A percentile compares a stretch with the other conserved stretches of the same genome.
Evolutionary conservation across 805 yeast species (phyloP).

Genomic region (Schizosaccharomyces octosporus): DNA sequence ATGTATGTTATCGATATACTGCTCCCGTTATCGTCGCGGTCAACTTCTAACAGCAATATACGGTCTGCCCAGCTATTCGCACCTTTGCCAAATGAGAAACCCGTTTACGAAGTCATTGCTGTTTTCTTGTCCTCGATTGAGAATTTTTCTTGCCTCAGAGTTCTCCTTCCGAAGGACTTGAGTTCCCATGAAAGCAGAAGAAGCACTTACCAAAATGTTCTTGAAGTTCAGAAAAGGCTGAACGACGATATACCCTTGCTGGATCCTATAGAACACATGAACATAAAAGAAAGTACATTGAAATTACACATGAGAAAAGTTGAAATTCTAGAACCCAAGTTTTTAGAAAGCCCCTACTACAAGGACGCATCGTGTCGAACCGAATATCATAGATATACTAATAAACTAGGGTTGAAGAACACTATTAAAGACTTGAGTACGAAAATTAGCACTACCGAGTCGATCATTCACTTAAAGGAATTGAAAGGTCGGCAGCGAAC

Average conservation of each 20-base stretch:
- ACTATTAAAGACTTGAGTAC: slow-evolving; percentile 35
- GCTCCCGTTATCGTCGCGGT: not conserved
- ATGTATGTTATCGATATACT: not conserved
- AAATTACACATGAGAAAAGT: slow-evolving; percentile 34
- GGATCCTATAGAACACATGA: slow-evolving; percentile 83
- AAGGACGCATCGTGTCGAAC: slow-evolving; percentile 26
- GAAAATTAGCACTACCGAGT: slow-evolving; percentile 59
- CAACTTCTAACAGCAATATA: not conserved
- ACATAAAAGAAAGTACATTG: slow-evolving; percentile 61
- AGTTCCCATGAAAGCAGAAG: not conserved
- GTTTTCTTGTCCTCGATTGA: not conserved
- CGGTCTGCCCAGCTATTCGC: not conserved
- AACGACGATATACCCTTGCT: slow-evolving; percentile 77
- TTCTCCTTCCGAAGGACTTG: not conserved
- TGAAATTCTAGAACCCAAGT: slow-evolving; percentile 55
- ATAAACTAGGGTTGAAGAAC: slow-evolving; percentile 35
- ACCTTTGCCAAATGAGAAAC: not conserved
- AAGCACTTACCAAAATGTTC: not conserved
- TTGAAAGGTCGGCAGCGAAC: slow-evolving; percentile 81
- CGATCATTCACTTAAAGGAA: slow-evolving; percentile 84
- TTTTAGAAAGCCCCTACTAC: slow-evolving; percentile 41
- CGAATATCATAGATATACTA: slow-evolving; percentile 37
- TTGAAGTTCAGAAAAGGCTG: slow-evolving; percentile 51
- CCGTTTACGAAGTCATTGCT: not conserved
- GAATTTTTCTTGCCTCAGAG: not conserved